These are phyloP conservation scores for Gymnopilus junonius DNA, from an alignment of 768 basidiomycete genomes.

Conservation along the genomic window DNA sequence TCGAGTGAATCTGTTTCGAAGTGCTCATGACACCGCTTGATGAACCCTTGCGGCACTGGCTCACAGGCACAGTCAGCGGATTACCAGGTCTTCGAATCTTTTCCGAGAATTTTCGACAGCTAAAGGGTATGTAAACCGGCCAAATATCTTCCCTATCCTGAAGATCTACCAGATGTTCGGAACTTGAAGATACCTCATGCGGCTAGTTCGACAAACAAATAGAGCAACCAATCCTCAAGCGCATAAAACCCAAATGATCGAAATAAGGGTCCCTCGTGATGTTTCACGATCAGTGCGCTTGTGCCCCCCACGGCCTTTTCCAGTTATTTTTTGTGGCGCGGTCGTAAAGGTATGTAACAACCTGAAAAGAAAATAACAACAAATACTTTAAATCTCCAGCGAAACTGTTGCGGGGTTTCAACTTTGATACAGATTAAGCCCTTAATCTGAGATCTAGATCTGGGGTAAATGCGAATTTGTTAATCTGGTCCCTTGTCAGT, in stretches of 20 bases:
- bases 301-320: conserved; percentile 34
- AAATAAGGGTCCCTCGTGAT: conserved; percentile 35
- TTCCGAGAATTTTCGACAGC: conserved; percentile 46
- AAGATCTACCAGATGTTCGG: conserved; percentile 42
- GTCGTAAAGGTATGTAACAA: conserved; percentile 17
- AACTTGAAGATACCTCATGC: conserved; percentile 52
- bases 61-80: conserved; percentile 49
- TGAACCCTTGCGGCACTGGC: conserved; percentile 47
- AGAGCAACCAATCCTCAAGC: conserved; percentile 35
- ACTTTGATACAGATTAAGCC: conserved; percentile 3
- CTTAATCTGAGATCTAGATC: conserved; percentile 17
- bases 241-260: conserved; percentile 40
- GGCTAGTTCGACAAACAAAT: conserved; percentile 47
- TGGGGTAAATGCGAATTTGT: conserved; percentile 10
- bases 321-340: conserved; percentile 36
- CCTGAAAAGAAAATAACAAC: conserved; percentile 23
- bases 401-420: conserved; percentile 26
- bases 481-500: conserved; percentile 12
- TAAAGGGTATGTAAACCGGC: conserved; percentile 29
- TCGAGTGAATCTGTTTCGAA: conserved; percentile 47
- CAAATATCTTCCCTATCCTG: conserved; percentile 47
- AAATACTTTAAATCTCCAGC: conserved; percentile 32
- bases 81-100: conserved; percentile 49
- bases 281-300: conserved; percentile 33
- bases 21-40: conserved; percentile 48